Evolutionary conservation across 2,329 filamentous ascomycete genomes (phyloP).

Genomic region (Exophiala oligosperma): DNA sequence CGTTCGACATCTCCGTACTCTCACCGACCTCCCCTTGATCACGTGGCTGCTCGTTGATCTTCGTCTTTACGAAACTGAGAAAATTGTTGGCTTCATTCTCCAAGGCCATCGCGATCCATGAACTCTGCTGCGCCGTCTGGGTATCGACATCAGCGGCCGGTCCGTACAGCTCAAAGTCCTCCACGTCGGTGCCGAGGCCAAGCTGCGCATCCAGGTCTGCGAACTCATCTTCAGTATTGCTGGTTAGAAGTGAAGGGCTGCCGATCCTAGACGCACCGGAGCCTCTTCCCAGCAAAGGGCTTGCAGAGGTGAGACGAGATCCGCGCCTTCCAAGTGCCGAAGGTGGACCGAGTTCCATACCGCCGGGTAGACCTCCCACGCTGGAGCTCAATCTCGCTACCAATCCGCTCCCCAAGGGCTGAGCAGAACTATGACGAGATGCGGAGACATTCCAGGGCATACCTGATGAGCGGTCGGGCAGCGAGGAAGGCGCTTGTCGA

Average conservation of each 20-base stretch:
- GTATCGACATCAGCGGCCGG: slow-evolving; percentile 49
- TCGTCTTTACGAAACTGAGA: slow-evolving; percentile 56
- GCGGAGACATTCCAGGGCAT: slow-evolving; percentile 70
- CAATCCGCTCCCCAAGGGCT: slow-evolving; percentile 36
- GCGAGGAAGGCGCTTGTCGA: slow-evolving; percentile 64
- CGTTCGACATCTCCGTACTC: slow-evolving; percentile 9
- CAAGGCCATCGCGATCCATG: slow-evolving; percentile 52
- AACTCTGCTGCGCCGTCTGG: slow-evolving; percentile 48
- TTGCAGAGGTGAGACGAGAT: slow-evolving; percentile 59
- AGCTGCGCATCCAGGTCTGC: slow-evolving; percentile 37
- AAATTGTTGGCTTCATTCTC: slow-evolving; percentile 64
- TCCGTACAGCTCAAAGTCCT: slow-evolving; percentile 46
- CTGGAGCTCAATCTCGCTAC: slow-evolving; percentile 38
- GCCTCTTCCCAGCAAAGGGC: slow-evolving; percentile 52
- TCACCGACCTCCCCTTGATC: slow-evolving; percentile 26
- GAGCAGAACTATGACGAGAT: slow-evolving; percentile 48
- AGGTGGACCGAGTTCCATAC: slow-evolving; percentile 27
- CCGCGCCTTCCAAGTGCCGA: slow-evolving; percentile 41
- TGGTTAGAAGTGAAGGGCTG: slow-evolving; percentile 17
- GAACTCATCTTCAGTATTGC: slow-evolving; percentile 27
- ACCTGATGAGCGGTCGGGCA: slow-evolving; percentile 66
- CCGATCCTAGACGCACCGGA: slow-evolving; percentile 31
- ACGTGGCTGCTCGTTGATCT: slow-evolving; percentile 36
- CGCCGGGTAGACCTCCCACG: slow-evolving; percentile 32
- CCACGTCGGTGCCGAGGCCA: slow-evolving; percentile 28